These are phyloP conservation scores for Canariomyces notabilis DNA, from an alignment of 2,329 filamentous ascomycete species.

Conservation along the genomic window DNA sequence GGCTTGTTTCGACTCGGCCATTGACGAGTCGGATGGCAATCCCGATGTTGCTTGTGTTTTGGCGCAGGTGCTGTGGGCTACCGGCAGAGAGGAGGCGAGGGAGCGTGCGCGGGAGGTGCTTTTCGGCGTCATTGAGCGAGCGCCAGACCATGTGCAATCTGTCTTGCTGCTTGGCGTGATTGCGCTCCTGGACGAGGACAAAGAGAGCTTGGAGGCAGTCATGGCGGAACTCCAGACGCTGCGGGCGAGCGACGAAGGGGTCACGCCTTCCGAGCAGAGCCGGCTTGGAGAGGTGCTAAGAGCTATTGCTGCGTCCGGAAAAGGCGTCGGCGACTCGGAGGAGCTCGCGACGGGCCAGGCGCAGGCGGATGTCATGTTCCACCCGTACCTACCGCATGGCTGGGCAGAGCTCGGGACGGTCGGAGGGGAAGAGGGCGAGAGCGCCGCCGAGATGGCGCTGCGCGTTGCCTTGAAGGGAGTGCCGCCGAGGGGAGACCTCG, in stretches of 20 bases:
- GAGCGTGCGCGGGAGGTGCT: conserved; percentile 73
- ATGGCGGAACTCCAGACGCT: conserved; percentile 69
- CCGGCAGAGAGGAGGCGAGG: conserved; percentile 67
- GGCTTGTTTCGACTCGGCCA: conserved; percentile 71
- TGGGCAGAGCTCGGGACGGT: conserved; percentile 71
- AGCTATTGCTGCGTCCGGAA: conserved; percentile 59
- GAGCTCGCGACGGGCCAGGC: conserved; percentile 58
- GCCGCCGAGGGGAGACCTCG: conserved; percentile 65
- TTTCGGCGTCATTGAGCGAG: conserved; percentile 70
- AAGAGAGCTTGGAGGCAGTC: conserved; percentile 75
- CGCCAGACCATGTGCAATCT: conserved; percentile 71
- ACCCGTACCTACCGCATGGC: conserved; percentile 71
- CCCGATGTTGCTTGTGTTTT: conserved; percentile 84
- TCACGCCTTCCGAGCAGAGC: conserved; percentile 59
- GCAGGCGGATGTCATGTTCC: conserved; percentile 72
- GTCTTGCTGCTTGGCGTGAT: conserved; percentile 79
- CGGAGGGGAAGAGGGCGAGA: conserved; percentile 33
- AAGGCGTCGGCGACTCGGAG: conserved; percentile 42
- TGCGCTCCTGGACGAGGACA: conserved; percentile 73
- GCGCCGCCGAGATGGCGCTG: conserved; percentile 70
- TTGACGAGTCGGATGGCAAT: conserved; percentile 69
- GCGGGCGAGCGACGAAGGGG: conserved; percentile 56
- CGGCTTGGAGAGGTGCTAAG: conserved; percentile 70
- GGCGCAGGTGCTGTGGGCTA: conserved; percentile 90
- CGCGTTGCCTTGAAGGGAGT: conserved; percentile 70